Base-by-base conservation (phyloP, 106 monocot species). In the Acorus gramineus region DNA sequence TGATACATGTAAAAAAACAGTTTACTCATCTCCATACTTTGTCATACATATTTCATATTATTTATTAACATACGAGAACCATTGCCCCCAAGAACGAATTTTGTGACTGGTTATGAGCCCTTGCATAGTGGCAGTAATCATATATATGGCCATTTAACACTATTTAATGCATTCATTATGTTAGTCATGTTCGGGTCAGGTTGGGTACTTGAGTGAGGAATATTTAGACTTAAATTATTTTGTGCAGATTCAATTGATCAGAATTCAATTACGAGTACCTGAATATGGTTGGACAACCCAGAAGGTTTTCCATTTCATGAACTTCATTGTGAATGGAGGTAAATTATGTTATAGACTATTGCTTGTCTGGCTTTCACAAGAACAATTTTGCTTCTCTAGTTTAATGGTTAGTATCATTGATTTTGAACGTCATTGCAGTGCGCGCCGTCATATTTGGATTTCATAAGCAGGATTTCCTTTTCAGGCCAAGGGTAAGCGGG, bases 231-330 rank as follows among this genome's bases (percentile, higher is more conserved):
- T 28, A 28, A 28, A 28, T 42, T 56, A 42, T 68, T 5, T 1
- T 55, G 10, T 72, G 4, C 68, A 93, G 93, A 74, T 88, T 44
- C 88, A 93, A 77, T 67, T 93, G 8, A 73, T 93, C 28, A 73
- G 88, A 50, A 93, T 93, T 65, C 85, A 89, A 52, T 57, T 73
- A 11, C 77, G 93, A 57, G 93, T 93, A 42, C 93, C 93, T 66
- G 93, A 93, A 53, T 85, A 74, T 79, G 83, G 93, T 49, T 93
- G 93, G 93, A 93, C 93, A 55, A 93, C 88, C 47, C 93, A 93
- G 66, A 93, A 93, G 71, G 79, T 93, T 53, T 93, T 93, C 66
- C 93, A 93, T 77, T 79, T 93, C 44, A 88, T 93, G 88, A 93
- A 93, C 76, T 88, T 93, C 60, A 69, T 93, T 58, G 93, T 93